Conservation (phyloP, 2,329 filamentous ascomycete species). For the Aspergillus japonicus region DNA sequence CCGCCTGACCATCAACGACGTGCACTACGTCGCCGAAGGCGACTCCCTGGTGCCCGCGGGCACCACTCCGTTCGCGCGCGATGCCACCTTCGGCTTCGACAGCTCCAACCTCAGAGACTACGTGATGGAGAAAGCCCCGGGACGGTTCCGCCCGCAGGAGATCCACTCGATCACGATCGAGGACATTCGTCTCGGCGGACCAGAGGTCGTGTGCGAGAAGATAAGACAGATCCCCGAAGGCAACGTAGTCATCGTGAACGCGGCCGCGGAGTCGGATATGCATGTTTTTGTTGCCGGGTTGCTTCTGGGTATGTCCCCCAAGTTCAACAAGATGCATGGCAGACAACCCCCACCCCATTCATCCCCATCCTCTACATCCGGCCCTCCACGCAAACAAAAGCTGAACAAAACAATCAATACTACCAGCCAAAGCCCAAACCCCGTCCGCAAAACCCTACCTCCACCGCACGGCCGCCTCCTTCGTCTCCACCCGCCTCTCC, state of each 20-base stretch:
- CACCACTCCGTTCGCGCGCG: slow-evolving; percentile 56
- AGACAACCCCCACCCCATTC: no score
- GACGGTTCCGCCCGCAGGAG: slow-evolving; percentile 38
- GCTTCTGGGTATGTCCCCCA: slow-evolving; percentile 33
- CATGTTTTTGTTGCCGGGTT: slow-evolving; percentile 55
- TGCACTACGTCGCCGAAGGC: slow-evolving; percentile 59
- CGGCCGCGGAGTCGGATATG: slow-evolving; percentile 55
- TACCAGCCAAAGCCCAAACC: background rate
- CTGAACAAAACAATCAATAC: no score
- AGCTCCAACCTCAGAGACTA: slow-evolving; percentile 56
- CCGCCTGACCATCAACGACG: slow-evolving; percentile 56
- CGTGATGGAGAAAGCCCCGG: slow-evolving; percentile 55
- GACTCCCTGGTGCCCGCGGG: slow-evolving; percentile 50
- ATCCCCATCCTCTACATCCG: background rate
- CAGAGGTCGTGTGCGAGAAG: slow-evolving; percentile 43
- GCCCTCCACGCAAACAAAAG: no score
- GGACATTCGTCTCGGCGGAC: slow-evolving; percentile 51
- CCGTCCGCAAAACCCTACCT: slow-evolving; percentile 39
- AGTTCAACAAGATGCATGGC: no score
- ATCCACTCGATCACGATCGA: slow-evolving; percentile 48
- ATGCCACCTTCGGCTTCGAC: slow-evolving; percentile 58
- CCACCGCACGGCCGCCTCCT: slow-evolving; percentile 49
- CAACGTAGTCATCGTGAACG: slow-evolving; percentile 53
- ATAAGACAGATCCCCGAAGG: slow-evolving; percentile 39
- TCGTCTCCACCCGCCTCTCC: slow-evolving; percentile 53